Conservation (phyloP, 1,284 basidiomycete genomes). For the Phellopilus nigrolimitatus region DNA sequence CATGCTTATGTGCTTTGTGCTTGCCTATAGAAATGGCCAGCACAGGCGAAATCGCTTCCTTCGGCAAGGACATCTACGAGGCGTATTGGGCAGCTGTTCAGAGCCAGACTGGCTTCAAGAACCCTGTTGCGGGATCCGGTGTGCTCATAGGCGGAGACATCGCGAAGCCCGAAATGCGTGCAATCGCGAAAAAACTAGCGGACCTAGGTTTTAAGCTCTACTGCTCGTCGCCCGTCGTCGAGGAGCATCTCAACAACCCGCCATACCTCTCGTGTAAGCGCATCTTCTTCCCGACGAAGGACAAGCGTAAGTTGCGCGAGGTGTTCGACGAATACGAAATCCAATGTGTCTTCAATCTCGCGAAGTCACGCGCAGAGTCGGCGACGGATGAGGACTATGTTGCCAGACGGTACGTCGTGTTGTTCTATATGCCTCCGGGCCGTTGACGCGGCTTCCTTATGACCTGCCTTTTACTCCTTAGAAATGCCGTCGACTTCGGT, state of each 20-base stretch:
- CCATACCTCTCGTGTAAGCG: conserved; percentile 79
- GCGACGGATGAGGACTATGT: conserved; percentile 95
- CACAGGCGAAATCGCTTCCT: conserved; percentile 98
- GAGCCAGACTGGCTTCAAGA: conserved; percentile 85
- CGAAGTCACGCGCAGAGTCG: conserved; percentile 74
- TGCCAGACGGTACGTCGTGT: conserved; percentile 63
- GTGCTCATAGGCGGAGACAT: conserved; percentile 89
- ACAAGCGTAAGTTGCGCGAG: conserved; percentile 93
- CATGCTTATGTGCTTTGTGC: conserved; percentile 10
- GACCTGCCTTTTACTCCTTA: conserved; percentile 64
- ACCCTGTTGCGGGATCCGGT: conserved; percentile 92
- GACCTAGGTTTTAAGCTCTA: conserved; percentile 90
- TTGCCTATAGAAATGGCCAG: conserved; percentile 85
- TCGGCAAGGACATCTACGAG: conserved; percentile 91
- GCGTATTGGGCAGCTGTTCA: conserved; percentile 94
- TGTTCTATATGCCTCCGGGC: conserved; percentile 50
- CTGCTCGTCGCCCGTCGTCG: conserved; percentile 80
- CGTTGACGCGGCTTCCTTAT: conserved; percentile 95
- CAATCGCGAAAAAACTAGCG: conserved; percentile 72
- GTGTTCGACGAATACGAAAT: conserved; percentile 95
- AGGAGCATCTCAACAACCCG: conserved; percentile 84
- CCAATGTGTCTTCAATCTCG: conserved; percentile 92
- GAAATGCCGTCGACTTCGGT: conserved; percentile 91
- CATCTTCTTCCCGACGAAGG: conserved; percentile 95
- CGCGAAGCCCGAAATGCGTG: conserved; percentile 74